Evolutionary conservation across 805 yeast genomes (phyloP).

Genomic region (Candida sphagnicola): DNA sequence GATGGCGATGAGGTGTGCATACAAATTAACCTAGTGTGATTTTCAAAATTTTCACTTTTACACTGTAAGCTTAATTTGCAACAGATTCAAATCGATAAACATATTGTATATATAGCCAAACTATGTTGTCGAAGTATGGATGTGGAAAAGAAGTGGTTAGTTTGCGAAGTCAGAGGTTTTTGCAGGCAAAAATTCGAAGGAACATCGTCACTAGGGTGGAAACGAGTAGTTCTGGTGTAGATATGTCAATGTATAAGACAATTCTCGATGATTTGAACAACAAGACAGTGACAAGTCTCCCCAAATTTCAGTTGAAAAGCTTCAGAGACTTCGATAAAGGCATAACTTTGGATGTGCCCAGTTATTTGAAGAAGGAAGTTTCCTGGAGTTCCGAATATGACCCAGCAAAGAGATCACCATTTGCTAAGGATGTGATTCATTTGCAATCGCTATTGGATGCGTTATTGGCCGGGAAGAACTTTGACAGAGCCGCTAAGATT

Average conservation of each 20-base stretch:
- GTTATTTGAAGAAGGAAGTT: slow-evolving; percentile 6
- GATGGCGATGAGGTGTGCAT: slow-evolving; percentile 2
- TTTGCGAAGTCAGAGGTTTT: background rate
- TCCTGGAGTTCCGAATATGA: slow-evolving; percentile 42
- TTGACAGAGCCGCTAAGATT: slow-evolving; percentile 66
- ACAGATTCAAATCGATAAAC: background rate
- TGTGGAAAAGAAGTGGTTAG: background rate
- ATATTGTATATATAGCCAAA: background rate
- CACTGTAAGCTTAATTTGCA: background rate
- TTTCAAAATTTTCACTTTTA: background rate
- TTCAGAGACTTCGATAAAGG: slow-evolving; percentile 3
- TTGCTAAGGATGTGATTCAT: slow-evolving; percentile 57
- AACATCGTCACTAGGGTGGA: slow-evolving; percentile 1
- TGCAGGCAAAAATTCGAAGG: slow-evolving; percentile 1
- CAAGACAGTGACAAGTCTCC: background rate
- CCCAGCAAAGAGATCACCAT: slow-evolving; percentile 37
- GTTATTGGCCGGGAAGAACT: slow-evolving; percentile 61
- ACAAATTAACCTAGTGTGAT: background rate
- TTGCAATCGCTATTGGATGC: slow-evolving; percentile 80
- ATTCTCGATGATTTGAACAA: slow-evolving; percentile 12
- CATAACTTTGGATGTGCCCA: slow-evolving; percentile 5
- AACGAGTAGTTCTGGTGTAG: slow-evolving; percentile 5
- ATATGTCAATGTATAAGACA: slow-evolving; percentile 10
- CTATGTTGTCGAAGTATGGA: background rate
- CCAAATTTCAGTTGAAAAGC: background rate